phyloP scores from a whole-genome alignment of 2,329 filamentous ascomycete species.

The Phyllosticta citrichinensis region DNA sequence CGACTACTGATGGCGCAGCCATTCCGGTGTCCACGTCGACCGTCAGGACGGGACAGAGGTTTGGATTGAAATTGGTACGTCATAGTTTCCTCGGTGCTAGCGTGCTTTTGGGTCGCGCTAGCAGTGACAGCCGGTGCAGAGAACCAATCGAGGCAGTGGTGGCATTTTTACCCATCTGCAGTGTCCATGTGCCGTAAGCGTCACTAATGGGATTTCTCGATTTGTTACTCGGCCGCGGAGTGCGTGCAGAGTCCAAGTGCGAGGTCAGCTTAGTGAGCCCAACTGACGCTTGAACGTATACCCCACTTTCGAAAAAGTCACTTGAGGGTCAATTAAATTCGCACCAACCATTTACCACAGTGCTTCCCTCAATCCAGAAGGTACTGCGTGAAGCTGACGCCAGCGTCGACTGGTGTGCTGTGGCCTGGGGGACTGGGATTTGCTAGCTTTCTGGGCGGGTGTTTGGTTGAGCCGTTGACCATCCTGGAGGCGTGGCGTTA shows the following conservation, averaged over 20 bases:
- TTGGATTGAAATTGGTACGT: neutral
- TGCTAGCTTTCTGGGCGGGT: neutral
- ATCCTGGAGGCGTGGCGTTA: neutral
- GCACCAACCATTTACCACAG: neutral
- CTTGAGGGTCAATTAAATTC: neutral
- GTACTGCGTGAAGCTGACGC: neutral
- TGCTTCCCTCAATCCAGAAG: neutral
- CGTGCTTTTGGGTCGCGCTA: neutral
- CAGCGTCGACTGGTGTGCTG: neutral
- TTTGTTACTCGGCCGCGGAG: neutral
- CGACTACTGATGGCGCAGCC: neutral
- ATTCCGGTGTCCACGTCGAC: neutral
- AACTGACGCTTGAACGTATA: neutral
- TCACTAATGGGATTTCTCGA: neutral
- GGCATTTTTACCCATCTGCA: neutral
- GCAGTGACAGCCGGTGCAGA: neutral
- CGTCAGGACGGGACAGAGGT: neutral
- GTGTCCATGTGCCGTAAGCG: neutral
- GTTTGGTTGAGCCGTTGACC: neutral
- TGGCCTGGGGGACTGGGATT: neutral
- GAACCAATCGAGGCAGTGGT: neutral
- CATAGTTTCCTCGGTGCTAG: neutral
- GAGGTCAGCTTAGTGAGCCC: neutral
- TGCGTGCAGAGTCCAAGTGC: neutral
- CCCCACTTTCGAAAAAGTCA: neutral